Percentiles rank a stretch among this genome's conserved stretches.
These are phyloP conservation scores for Aegilops sharonensis DNA, from an alignment of 176 grass and related monocot genomes.

Conservation along the genomic window DNA sequence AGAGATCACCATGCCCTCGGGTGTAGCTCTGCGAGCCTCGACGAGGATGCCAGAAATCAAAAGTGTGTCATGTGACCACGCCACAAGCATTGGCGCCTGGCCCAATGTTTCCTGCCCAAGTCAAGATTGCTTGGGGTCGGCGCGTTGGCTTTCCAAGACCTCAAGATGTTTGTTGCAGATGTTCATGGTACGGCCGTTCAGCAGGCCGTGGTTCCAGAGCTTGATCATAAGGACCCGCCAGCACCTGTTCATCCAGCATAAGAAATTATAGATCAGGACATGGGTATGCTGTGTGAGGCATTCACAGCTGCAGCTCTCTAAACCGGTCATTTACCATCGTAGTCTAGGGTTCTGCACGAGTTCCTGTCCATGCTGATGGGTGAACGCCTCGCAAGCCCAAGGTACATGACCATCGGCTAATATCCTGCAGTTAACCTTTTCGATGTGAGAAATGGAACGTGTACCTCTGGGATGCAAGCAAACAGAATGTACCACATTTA, in stretches of 20 bases:
- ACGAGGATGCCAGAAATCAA: background rate
- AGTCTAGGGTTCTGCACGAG: conserved; percentile 46
- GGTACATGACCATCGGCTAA: conserved; percentile 70
- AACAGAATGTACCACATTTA: background rate
- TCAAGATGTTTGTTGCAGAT: conserved; percentile 69
- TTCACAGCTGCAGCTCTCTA: background rate
- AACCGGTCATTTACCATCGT: conserved; percentile 37
- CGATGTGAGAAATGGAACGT: conserved; percentile 6
- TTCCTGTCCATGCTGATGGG: conserved; percentile 55
- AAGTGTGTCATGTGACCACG: background rate
- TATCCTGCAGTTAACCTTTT: conserved; percentile 45
- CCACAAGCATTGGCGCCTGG: background rate
- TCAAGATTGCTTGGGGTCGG: conserved; percentile 26
- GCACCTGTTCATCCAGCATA: conserved; percentile 45
- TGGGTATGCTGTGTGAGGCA: background rate
- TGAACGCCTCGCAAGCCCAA: conserved; percentile 77
- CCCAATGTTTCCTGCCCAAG: background rate
- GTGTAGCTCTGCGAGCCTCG: background rate
- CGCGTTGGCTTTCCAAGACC: conserved; percentile 20
- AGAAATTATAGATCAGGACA: background rate
- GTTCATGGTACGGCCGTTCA: conserved; percentile 66
- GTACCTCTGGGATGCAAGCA: background rate
- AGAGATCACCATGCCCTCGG: background rate
- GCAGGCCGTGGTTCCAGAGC: conserved; percentile 43
- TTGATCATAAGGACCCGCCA: conserved; percentile 53